These are phyloP conservation scores for Pseudopyrenochaeta lycopersici DNA, from an alignment of 2,329 filamentous ascomycete genomes.

Conservation along the genomic window DNA sequence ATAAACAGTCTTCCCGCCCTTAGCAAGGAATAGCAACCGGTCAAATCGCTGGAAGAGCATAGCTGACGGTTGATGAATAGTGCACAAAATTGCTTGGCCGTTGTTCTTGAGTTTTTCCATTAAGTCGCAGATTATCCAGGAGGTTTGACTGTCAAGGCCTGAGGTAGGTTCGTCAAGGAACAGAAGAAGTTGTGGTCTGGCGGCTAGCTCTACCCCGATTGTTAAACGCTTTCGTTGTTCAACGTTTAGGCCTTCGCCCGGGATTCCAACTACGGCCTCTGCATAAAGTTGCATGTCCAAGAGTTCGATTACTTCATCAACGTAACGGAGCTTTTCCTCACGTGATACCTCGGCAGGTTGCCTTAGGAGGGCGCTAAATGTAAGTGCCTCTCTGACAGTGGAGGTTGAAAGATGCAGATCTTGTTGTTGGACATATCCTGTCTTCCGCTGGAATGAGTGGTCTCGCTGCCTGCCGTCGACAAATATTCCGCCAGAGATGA, in stretches of 20 bases:
- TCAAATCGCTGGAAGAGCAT: constrained; percentile 95
- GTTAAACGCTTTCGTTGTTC: constrained; percentile 82
- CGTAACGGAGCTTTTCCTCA: constrained; percentile 84
- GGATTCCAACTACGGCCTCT: constrained; percentile 88
- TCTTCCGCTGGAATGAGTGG: constrained; percentile 87
- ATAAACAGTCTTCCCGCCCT: constrained; percentile 81
- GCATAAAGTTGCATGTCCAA: constrained; percentile 91
- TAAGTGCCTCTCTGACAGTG: constrained; percentile 87
- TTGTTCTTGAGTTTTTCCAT: constrained; percentile 89
- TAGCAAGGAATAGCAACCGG: constrained; percentile 78
- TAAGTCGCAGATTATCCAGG: constrained; percentile 89
- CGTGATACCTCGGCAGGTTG: constrained; percentile 78
- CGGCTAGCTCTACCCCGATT: constrained; percentile 94
- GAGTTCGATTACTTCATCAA: constrained; percentile 89
- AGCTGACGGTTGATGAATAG: constrained; percentile 93
- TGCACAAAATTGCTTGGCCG: constrained; percentile 86
- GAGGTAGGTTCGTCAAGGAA: constrained; percentile 97
- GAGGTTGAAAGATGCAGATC: constrained; percentile 86
- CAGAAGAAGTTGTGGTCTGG: constrained; percentile 86
- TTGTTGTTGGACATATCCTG: constrained; percentile 91
- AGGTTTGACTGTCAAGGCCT: constrained; percentile 91
- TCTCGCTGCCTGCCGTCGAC: constrained; percentile 79
- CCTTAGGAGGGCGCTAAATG: constrained; percentile 84
- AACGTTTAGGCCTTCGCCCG: constrained; percentile 78
- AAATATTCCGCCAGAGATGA: constrained; percentile 87